phyloP scores from a whole-genome alignment of 139 green algal species.

The Picochlorum sp. region DNA sequence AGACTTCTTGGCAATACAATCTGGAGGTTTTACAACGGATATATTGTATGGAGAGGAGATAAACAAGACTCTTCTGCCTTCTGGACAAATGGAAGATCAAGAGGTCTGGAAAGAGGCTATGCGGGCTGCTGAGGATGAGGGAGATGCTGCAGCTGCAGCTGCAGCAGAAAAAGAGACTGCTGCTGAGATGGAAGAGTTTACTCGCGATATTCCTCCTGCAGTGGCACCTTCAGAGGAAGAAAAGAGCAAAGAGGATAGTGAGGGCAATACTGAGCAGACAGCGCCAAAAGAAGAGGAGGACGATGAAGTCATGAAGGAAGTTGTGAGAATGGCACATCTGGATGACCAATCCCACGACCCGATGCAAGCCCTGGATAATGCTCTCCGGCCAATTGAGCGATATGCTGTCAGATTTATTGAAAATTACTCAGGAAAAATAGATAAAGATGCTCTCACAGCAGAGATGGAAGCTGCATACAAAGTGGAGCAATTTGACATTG shows the following conservation, averaged over 20 bases:
- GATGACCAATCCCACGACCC: slow-evolving; percentile 14
- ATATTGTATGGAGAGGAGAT: slow-evolving; percentile 50
- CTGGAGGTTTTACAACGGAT: slow-evolving; percentile 83
- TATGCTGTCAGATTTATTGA: slow-evolving; percentile 56
- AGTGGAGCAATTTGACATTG: slow-evolving; percentile 30
- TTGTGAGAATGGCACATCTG: slow-evolving; percentile 21
- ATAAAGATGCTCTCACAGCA: slow-evolving; percentile 11
- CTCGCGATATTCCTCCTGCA: slow-evolving; percentile 7
- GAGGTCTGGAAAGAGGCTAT: slow-evolving; percentile 35
- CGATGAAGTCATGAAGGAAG: slow-evolving; percentile 39
- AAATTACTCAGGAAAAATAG: slow-evolving; percentile 9
- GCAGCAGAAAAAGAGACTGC: slow-evolving; percentile 39
- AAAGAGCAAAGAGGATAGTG: slow-evolving; percentile 13
- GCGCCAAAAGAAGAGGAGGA: neutral
- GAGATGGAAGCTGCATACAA: slow-evolving; percentile 39
- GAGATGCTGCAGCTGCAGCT: slow-evolving; percentile 52
- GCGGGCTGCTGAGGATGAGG: slow-evolving; percentile 68
- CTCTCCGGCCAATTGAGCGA: slow-evolving; percentile 47
- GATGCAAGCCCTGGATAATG: slow-evolving; percentile 26
- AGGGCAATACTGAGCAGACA: neutral
- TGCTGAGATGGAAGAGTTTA: slow-evolving; percentile 57
- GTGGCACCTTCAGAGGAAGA: slow-evolving; percentile 11
- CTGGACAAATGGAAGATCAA: neutral
- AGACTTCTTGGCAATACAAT: slow-evolving; percentile 92
- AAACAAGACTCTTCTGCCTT: slow-evolving; percentile 20